Evolutionary conservation across 768 basidiomycete genomes (phyloP), one percentile per base, ranked within the genome.

Genomic region (Suillus lakei): DNA sequence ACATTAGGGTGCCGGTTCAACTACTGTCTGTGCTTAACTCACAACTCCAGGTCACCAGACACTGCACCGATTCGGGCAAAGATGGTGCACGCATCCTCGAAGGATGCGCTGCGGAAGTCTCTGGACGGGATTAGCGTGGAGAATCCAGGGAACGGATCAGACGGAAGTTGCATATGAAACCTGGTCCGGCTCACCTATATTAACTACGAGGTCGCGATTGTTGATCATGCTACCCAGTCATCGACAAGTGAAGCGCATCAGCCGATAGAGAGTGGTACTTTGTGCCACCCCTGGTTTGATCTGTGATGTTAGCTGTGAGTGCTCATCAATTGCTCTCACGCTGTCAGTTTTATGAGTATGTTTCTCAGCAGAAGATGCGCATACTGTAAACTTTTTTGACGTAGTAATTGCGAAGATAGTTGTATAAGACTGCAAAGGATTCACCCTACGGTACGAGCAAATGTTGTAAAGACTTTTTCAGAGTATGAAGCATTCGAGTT

Each of bases 51-150:
- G 97, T 85, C 89, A 23, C 96, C 97, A 68, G 95, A 96, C 72
- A 79, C 77, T 50, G 89, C 95, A 48, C 92, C 87, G 80, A 85
- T 96, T 78, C 95, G 92, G 81, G 83, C 87, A 74, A 98, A 96
- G 89, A 98, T 98, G 96, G 71, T 98, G 70, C 91, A 87, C 79
- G 91, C 97, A 3, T 90, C 94, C 21, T 98, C 96, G 61, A 90
- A 88, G 74, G 92, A 95, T 32, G 90, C 90, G 5, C 79, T 99
- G 68, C 86, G 87, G 72, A 86, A 85, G 62, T 74, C 85, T 38
- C 85, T 99, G 34, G 86, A 86, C 30, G 97, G 96, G 62, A 84
- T 98, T 69, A 82, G 86, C 5, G 74, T 86, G 55, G 95, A 98
- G 76, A n/a, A 84, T 99, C 63, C 96, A 98, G 77, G 96, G 87